Evolutionary conservation across 169 alveolate genomes (phyloP), one percentile per base, ranked within the genome.

Genomic region (Plasmodium sp.): DNA sequence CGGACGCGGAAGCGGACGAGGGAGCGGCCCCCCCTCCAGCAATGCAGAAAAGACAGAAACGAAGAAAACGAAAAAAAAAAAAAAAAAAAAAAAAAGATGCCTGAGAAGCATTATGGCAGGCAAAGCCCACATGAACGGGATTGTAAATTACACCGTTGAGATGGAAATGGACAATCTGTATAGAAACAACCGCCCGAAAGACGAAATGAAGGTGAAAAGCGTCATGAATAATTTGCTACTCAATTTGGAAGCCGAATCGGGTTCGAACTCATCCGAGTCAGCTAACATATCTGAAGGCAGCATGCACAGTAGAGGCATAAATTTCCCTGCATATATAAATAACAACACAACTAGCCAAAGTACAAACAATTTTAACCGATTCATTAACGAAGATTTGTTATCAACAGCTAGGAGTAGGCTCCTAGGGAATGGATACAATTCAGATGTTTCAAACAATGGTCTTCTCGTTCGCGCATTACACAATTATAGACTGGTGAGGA

Each of bases 81-180:
- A 58, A 83, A 67, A 67, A 33, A 71, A 84, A 84, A 34, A 67
- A 84, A 62, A 67, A 67, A 71, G 36, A 5, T 39, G 41, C 51
- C 39, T 84, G 18, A 71, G 74, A 71, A 84, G 22, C 33, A 18
- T 36, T n/a, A 67, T 71, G 45, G 72, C 36, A 67, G 77, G 43
- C 71, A 62, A 33, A 90, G 34, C 54, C 3, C 91, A 90, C 82
- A 18, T 90, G 36, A 58, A 81, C 43, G 94, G 94, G 18, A 90
- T 90, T 31, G 31, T 90, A 90, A 90, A 90, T 80, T 41, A 90
- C 39, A 90, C 94, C 9, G 33, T 90, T 39, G 77, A 90, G n/a
- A 90, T 90, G 94, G 94, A 90, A 67, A 41, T 90, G 51, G 51
- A 62, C 39, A 45, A 90, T 16, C 18, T 90, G 27, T 36, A 2